Percentiles rank a stretch among this genome's conserved stretches.
These are phyloP conservation scores for Suillus subalutaceus DNA, from an alignment of 768 basidiomycete genomes.

Conservation along the genomic window DNA sequence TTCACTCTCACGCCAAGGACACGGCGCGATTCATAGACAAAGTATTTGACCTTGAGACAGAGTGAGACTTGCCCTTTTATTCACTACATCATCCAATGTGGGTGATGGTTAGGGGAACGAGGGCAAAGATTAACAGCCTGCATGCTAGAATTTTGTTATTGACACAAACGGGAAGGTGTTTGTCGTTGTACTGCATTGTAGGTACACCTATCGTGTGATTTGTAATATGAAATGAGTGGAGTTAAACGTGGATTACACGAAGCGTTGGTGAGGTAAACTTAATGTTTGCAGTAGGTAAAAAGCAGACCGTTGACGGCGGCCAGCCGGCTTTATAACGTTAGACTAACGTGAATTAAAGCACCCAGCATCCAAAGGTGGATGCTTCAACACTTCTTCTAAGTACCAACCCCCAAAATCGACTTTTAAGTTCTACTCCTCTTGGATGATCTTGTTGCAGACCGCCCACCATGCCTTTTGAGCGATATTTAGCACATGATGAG, in stretches of 20 bases:
- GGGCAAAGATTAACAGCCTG: constrained; percentile 60
- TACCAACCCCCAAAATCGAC: constrained; percentile 1
- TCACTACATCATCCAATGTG: constrained; percentile 72
- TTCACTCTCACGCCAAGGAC: constrained; percentile 10
- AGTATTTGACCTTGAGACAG: constrained; percentile 20
- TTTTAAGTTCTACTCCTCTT: constrained; percentile 1
- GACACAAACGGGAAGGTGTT: background rate
- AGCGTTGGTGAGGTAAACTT: constrained; percentile 3
- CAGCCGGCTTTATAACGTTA: constrained; percentile 1
- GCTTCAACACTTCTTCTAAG: background rate
- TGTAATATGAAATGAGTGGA: constrained; percentile 4
- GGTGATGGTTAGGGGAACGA: constrained; percentile 81
- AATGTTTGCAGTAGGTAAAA: constrained; percentile 3
- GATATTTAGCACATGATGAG: constrained; percentile 37
- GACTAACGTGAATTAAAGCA: constrained; percentile 5
- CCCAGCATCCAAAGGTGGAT: background rate
- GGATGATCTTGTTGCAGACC: constrained; percentile 4
- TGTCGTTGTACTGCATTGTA: background rate
- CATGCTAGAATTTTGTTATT: background rate
- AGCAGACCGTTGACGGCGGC: constrained; percentile 4
- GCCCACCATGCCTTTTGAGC: constrained; percentile 44
- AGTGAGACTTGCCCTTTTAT: constrained; percentile 53
- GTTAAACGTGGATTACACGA: constrained; percentile 7
- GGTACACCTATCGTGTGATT: background rate
- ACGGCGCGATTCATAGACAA: constrained; percentile 8